Percentiles rank a stretch among this genome's conserved stretches.
phyloP scores from a whole-genome alignment of 2,329 filamentous ascomycete genomes.

The Sporothrix mexicana region DNA sequence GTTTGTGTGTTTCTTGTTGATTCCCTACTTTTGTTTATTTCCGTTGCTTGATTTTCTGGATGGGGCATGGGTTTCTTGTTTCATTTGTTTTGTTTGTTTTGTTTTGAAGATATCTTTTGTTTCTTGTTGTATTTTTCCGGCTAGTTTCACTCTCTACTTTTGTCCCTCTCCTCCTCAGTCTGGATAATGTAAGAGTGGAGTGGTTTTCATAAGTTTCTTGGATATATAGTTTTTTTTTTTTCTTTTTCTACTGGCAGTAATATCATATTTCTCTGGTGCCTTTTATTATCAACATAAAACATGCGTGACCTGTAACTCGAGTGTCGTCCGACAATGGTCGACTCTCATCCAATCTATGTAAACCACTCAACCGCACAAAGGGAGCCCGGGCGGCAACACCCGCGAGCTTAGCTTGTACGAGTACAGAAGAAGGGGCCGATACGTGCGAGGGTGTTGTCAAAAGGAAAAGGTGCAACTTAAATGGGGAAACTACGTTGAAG shows the following conservation, averaged over 20 bases:
- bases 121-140: background rate
- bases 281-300: background rate
- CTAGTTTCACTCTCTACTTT: background rate
- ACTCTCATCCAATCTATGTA: background rate
- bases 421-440: background rate
- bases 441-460: background rate
- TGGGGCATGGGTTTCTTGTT: background rate
- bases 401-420: background rate
- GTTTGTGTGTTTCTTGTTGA: constrained; percentile 11
- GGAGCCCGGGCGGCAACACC: background rate
- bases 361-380: background rate
- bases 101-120: constrained; percentile 8
- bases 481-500: too few species aligned
- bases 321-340: background rate
- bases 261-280: background rate
- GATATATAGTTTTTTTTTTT: background rate
- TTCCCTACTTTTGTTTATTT: constrained; percentile 24
- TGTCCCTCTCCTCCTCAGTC: background rate
- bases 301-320: background rate
- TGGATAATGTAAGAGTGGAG: background rate
- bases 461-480: background rate
- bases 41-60: constrained; percentile 1
- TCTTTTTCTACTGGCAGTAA: background rate
- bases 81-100: constrained; percentile 16
- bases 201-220: background rate